phyloP scores from a whole-genome alignment of 768 basidiomycete species.

The Hydnomerulius pinastri region DNA sequence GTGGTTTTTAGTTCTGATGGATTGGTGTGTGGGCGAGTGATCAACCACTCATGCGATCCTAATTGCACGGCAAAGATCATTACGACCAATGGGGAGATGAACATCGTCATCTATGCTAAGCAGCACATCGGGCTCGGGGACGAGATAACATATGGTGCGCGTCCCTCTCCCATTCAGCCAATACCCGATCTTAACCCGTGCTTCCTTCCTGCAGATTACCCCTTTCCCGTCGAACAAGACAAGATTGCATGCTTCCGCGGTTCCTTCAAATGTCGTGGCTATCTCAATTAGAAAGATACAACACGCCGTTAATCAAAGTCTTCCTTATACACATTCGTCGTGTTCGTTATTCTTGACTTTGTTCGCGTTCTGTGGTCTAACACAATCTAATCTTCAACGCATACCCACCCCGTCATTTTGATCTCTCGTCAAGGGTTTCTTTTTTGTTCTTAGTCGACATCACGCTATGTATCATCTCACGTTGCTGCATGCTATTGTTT shows the following conservation, averaged over 20 bases:
- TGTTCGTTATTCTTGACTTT: neutral
- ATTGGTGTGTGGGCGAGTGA: constrained; percentile 73
- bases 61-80: constrained; percentile 91
- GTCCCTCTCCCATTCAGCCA: constrained; percentile 7
- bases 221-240: constrained; percentile 98
- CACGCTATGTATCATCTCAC: too few relatives aligned
- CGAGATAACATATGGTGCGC: constrained; percentile 95
- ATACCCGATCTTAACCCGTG: neutral
- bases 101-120: constrained; percentile 99
- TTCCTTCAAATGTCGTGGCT: constrained; percentile 89
- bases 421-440: too few relatives aligned
- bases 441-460: too few relatives aligned
- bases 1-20: neutral
- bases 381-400: too few relatives aligned
- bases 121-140: constrained; percentile 94
- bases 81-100: constrained; percentile 89
- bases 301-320: too few relatives aligned
- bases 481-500: too few relatives aligned
- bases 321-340: neutral
- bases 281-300: constrained; percentile 75
- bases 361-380: too few relatives aligned
- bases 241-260: constrained; percentile 94
- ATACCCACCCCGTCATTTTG: too few relatives aligned
- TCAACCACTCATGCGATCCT: constrained; percentile 98
- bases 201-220: constrained; percentile 76